Evolutionary conservation across 2,329 filamentous ascomycete genomes (phyloP).

Genomic region (Pseudopyrenochaeta lycopersici): DNA sequence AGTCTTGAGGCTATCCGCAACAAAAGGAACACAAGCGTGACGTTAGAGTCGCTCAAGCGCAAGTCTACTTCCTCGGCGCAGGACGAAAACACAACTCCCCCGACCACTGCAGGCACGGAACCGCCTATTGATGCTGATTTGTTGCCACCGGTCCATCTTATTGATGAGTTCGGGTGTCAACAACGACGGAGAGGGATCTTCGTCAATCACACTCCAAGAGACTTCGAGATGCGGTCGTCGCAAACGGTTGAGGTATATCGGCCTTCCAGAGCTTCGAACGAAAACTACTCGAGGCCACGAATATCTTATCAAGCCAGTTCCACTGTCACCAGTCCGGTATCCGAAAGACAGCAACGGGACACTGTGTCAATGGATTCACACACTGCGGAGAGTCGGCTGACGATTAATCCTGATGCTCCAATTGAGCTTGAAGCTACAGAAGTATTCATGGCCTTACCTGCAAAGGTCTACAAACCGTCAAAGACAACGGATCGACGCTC

Average conservation of each 20-base stretch:
- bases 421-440: slow-evolving; percentile 30
- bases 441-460: slow-evolving; percentile 9
- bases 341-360: slow-evolving; percentile 6
- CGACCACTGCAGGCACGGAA: slow-evolving; percentile 20
- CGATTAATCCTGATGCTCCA: slow-evolving; percentile 16
- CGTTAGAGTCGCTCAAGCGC: slow-evolving; percentile 27
- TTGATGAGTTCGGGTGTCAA: slow-evolving; percentile 30
- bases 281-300: slow-evolving; percentile 31
- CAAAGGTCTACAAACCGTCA: slow-evolving; percentile 17
- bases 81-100: slow-evolving; percentile 25
- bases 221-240: slow-evolving; percentile 33
- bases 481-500: slow-evolving; percentile 20
- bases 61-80: slow-evolving; percentile 27
- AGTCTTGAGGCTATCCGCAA: slow-evolving; percentile 19
- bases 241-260: slow-evolving; percentile 25
- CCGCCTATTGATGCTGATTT: slow-evolving; percentile 11
- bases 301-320: slow-evolving; percentile 20
- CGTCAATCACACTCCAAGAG: slow-evolving; percentile 45
- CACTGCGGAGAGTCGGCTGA: slow-evolving; percentile 11
- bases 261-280: slow-evolving; percentile 22
- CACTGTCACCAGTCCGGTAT: slow-evolving; percentile 4
- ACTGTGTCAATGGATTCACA: slow-evolving; percentile 21
- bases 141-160: slow-evolving; percentile 23
- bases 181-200: slow-evolving; percentile 41
- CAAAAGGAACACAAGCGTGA: slow-evolving; percentile 24